Conservation (phyloP, 2,329 filamentous ascomycete genomes). For the Endothia cerciana region DNA sequence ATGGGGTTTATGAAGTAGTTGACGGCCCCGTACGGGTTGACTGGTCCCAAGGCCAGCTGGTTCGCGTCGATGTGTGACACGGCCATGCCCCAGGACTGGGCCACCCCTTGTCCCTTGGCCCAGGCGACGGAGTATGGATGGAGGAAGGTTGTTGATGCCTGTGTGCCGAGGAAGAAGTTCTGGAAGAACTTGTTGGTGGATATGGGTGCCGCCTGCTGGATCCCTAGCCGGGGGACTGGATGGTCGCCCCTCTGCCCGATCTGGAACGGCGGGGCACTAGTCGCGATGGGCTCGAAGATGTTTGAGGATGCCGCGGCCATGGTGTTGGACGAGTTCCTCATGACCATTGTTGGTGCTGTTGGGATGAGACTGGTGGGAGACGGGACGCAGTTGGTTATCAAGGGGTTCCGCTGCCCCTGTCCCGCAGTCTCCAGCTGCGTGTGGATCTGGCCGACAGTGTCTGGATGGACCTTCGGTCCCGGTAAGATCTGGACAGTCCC, state of each 20-base stretch:
- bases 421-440: conserved; percentile 38
- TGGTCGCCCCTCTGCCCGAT: conserved; percentile 58
- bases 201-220: conserved; percentile 54
- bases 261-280: conserved; percentile 51
- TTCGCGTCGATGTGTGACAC: conserved; percentile 73
- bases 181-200: conserved; percentile 82
- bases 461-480: conserved; percentile 33
- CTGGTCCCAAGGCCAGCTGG: conserved; percentile 69
- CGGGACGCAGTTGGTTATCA: conserved; percentile 32
- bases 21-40: conserved; percentile 60
- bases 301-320: conserved; percentile 38
- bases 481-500: conserved; percentile 42
- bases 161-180: conserved; percentile 78
- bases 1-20: conserved; percentile 81
- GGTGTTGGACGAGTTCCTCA: conserved; percentile 34
- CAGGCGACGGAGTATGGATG: conserved; percentile 76
- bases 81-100: conserved; percentile 75
- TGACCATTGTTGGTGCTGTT: conserved; percentile 29
- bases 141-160: conserved; percentile 71
- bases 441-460: conserved; percentile 40
- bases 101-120: conserved; percentile 64
- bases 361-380: conserved; percentile 23
- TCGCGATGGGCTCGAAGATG: conserved; percentile 63
- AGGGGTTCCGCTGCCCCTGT: conserved; percentile 32
- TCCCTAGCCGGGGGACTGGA: conserved; percentile 58